Evolutionary conservation across 2,329 filamentous ascomycete species (phyloP).

Genomic region (Acephala macrosclerotiorum): DNA sequence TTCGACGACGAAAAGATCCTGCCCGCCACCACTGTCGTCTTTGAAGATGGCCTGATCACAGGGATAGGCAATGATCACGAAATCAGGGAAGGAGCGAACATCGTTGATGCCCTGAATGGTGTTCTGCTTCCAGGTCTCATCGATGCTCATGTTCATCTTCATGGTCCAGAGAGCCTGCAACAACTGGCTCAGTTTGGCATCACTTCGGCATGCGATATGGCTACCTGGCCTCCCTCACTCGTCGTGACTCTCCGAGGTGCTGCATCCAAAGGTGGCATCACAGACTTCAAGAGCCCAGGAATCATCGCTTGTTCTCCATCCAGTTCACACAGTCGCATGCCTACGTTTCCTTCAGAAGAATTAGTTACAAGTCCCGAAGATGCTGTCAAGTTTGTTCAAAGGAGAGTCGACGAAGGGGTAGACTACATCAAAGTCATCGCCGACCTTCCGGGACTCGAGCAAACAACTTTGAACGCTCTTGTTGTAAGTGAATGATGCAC

Average conservation of each 20-base stretch:
- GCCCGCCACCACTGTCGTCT: neutral
- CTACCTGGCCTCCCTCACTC: too few relatives aligned
- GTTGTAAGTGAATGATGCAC: too few relatives aligned
- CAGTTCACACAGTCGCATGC: neutral
- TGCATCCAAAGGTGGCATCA: too few relatives aligned
- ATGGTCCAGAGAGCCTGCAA: neutral
- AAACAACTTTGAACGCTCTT: neutral
- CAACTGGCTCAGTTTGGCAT: constrained; percentile 15
- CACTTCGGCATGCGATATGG: constrained; percentile 26
- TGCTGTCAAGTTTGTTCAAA: constrained; percentile 21
- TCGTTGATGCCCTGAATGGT: constrained; percentile 11
- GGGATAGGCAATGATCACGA: neutral
- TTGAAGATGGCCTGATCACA: constrained; percentile 20
- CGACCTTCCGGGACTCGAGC: constrained; percentile 17
- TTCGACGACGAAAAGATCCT: constrained; percentile 18
- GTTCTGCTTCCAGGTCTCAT: constrained; percentile 27
- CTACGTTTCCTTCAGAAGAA: neutral
- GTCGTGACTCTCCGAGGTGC: too few relatives aligned
- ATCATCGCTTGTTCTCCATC: neutral
- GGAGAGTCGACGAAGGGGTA: constrained; percentile 12
- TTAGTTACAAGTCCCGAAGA: constrained; percentile 10
- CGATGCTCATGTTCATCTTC: constrained; percentile 25
- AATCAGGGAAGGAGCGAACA: neutral
- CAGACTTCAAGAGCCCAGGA: neutral
- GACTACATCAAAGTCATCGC: constrained; percentile 28